Conservation (phyloP, 305 asterid species). For the Petunia hybrid region DNA sequence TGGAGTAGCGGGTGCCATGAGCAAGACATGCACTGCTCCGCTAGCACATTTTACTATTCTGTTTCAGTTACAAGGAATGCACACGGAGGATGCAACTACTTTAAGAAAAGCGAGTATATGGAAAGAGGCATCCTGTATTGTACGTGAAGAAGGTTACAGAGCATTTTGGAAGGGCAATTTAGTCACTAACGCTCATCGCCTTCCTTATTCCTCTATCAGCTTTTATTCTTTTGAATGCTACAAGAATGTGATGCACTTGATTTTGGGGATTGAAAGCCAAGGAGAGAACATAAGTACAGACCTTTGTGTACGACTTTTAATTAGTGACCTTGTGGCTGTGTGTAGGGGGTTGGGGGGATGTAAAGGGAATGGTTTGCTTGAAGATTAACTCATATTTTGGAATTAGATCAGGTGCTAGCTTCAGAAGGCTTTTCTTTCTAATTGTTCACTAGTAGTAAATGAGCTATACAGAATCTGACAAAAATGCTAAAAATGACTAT, state of each 20-base stretch:
- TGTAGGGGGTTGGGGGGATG: too few species aligned
- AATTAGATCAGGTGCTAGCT: too few species aligned
- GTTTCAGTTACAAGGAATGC: constrained; percentile 94
- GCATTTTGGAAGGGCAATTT: constrained; percentile 95
- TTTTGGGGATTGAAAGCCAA: constrained; percentile 60
- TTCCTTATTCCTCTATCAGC: too few species aligned
- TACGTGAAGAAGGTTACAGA: constrained; percentile 73
- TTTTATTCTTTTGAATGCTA: constrained; percentile 79
- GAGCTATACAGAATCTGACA: too few species aligned
- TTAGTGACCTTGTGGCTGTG: too few species aligned
- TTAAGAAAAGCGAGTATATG: too few species aligned
- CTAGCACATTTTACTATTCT: constrained; percentile 85
- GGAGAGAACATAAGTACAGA: constrained; percentile 70
- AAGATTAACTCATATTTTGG: too few species aligned
- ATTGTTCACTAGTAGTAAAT: too few species aligned
- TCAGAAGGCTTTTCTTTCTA: too few species aligned
- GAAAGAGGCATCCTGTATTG: constrained; percentile 70
- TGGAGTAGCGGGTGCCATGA: constrained; percentile 90
- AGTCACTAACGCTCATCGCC: constrained; percentile 81
- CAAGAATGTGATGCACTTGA: constrained; percentile 75
- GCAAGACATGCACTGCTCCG: too few species aligned
- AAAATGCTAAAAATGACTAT: too few species aligned
- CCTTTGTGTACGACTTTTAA: constrained; percentile 68
- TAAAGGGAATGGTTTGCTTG: too few species aligned
- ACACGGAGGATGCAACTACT: constrained; percentile 56